Evolutionary conservation across 2,329 filamentous ascomycete genomes (phyloP).

Genomic region (Colletotrichum kahawae): DNA sequence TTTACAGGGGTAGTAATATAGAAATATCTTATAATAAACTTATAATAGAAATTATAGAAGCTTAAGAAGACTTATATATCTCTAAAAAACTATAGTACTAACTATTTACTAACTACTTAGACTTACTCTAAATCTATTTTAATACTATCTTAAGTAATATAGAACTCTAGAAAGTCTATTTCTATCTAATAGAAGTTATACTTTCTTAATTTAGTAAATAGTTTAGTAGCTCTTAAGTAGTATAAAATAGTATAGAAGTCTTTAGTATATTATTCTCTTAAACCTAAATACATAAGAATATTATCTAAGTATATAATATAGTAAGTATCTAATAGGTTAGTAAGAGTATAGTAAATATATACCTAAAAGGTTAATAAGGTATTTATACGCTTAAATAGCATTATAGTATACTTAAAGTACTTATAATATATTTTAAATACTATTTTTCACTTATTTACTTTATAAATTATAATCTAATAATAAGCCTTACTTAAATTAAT

Average conservation of each 20-base stretch:
- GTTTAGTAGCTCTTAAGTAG: not conserved
- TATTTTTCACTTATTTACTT: too few relatives aligned
- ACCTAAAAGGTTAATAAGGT: not conserved
- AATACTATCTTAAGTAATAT: not conserved
- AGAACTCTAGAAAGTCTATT: not conserved
- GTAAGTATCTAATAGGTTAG: not conserved
- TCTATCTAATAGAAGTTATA: not conserved
- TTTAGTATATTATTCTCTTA: not conserved
- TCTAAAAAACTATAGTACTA: not conserved
- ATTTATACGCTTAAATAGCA: not conserved
- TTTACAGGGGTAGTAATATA: too few relatives aligned
- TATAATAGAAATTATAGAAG: too few relatives aligned
- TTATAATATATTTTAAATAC: too few relatives aligned
- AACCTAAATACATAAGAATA: too few relatives aligned
- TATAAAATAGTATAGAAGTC: not conserved
- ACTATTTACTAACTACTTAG: not conserved
- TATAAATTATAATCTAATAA: too few relatives aligned
- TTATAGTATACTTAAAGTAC: not conserved
- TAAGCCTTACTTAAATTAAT: too few relatives aligned
- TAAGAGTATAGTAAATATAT: not conserved
- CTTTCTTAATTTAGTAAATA: not conserved
- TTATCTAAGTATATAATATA: not conserved
- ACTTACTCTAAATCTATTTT: not conserved
- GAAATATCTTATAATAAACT: too few relatives aligned
- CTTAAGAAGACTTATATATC: not conserved